phyloP scores from a whole-genome alignment of 306 rosid genomes.

The Cucurbita maxima region DNA sequence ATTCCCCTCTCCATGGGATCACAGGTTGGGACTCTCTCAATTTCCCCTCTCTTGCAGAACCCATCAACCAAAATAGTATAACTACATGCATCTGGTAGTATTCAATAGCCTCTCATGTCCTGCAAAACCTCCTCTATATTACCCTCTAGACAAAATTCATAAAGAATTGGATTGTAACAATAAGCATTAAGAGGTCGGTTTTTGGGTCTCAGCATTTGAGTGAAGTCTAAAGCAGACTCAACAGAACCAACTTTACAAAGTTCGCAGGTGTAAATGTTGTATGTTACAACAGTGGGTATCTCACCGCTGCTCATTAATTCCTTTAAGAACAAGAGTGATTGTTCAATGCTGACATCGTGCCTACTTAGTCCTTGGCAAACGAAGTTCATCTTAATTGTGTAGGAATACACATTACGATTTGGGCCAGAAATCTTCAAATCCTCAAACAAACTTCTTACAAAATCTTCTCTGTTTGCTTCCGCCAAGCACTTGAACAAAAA shows the following conservation, averaged over 20 bases:
- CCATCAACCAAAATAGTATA: conserved; percentile 46
- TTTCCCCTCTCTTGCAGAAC: conserved; percentile 29
- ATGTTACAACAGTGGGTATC: conserved; percentile 36
- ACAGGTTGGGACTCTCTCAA: not conserved
- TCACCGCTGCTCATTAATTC: conserved; percentile 29
- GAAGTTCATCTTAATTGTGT: conserved; percentile 48
- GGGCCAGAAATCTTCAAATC: conserved; percentile 38
- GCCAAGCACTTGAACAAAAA: conserved; percentile 59
- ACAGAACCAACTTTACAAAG: conserved; percentile 29
- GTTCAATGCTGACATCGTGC: conserved; percentile 20
- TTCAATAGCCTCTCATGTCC: conserved; percentile 34
- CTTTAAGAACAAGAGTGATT: conserved; percentile 31
- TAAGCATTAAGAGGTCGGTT: not conserved
- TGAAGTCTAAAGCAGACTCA: conserved; percentile 21
- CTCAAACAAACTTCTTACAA: conserved; percentile 24
- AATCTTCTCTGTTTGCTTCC: conserved; percentile 32
- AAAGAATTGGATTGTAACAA: conserved; percentile 35
- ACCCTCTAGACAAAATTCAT: conserved; percentile 34
- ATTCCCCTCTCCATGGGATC: no score
- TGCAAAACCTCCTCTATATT: conserved; percentile 30
- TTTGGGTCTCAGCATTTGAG: conserved; percentile 9
- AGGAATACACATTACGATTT: conserved; percentile 31
- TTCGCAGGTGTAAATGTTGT: conserved; percentile 9
- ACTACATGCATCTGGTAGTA: conserved; percentile 42
- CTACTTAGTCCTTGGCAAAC: conserved; percentile 27